phyloP scores from a whole-genome alignment of 2,329 filamentous ascomycete genomes.

The Paracoccidioides brasiliensis region DNA sequence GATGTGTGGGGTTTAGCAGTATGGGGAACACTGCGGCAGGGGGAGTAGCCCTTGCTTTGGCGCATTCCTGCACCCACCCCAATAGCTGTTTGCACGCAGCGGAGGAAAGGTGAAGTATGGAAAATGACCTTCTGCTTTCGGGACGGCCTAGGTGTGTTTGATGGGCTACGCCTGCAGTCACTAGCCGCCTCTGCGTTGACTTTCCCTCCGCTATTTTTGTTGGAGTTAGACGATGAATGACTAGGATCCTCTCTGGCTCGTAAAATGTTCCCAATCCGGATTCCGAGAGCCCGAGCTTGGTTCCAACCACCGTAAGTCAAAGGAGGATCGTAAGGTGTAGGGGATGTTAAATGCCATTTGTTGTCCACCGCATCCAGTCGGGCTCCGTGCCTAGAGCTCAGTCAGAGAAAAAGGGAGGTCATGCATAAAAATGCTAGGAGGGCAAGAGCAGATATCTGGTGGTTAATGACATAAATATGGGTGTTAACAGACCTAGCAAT shows the following conservation, averaged over 20 bases:
- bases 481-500: conserved; percentile 28
- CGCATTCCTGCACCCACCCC: conserved; percentile 75
- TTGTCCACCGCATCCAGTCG: conserved; percentile 90
- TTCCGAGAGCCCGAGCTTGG: conserved; percentile 69
- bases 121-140: conserved; percentile 65
- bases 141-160: conserved; percentile 23
- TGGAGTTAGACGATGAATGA: background rate
- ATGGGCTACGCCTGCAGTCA: conserved; percentile 25
- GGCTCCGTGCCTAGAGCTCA: conserved; percentile 61
- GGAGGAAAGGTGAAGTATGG: conserved; percentile 84
- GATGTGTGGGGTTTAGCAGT: conserved; percentile 13
- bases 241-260: conserved; percentile 30
- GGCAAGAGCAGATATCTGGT: background rate
- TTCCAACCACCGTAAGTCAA: conserved; percentile 90
- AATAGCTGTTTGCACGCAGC: conserved; percentile 85
- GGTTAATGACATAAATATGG: background rate
- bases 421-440: background rate
- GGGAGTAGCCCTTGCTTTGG: conserved; percentile 18
- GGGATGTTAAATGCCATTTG: conserved; percentile 85
- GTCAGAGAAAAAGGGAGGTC: background rate
- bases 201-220: background rate
- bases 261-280: conserved; percentile 65
- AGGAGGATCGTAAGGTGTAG: conserved; percentile 89
- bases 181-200: conserved; percentile 9
- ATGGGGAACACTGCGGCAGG: background rate